phyloP scores from a whole-genome alignment of 192 early-diverging fungal genomes.

The Umbelopsis sp. region DNA sequence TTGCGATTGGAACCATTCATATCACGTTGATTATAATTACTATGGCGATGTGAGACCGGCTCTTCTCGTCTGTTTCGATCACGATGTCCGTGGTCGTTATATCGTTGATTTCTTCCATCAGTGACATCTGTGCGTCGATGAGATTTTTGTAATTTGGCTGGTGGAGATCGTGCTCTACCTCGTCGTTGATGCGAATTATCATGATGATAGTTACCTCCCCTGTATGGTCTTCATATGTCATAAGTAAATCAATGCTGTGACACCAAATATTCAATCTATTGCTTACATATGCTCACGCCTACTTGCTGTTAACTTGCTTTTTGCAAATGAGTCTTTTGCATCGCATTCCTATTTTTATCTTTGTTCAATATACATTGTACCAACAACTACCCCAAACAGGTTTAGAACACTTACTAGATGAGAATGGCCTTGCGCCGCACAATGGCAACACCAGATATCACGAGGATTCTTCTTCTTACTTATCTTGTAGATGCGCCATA shows the following conservation, averaged over 20 bases:
- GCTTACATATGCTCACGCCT: constrained; percentile 14
- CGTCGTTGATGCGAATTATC: constrained; percentile 4
- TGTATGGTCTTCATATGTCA: neutral
- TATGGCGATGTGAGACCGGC: neutral
- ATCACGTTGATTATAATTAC: neutral
- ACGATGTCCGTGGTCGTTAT: neutral
- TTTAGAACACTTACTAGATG: constrained; percentile 14
- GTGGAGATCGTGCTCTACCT: neutral
- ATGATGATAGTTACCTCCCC: neutral
- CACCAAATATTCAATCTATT: neutral
- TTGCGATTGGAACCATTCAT: no score
- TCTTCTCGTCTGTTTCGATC: constrained; percentile 4
- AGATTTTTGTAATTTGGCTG: neutral
- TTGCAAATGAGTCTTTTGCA: constrained; percentile 7
- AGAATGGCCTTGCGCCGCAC: constrained; percentile 7
- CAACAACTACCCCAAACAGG: neutral
- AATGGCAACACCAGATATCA: constrained; percentile 12
- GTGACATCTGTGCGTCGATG: neutral
- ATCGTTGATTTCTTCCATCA: neutral
- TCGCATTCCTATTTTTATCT: constrained; percentile 11
- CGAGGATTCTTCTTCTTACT: neutral
- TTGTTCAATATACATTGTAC: neutral
- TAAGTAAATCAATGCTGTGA: neutral
- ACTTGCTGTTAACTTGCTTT: neutral
- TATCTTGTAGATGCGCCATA: constrained; percentile 3